Evolutionary conservation across 179 eudicot species (phyloP).

Genomic region (Camellia oleifera): DNA sequence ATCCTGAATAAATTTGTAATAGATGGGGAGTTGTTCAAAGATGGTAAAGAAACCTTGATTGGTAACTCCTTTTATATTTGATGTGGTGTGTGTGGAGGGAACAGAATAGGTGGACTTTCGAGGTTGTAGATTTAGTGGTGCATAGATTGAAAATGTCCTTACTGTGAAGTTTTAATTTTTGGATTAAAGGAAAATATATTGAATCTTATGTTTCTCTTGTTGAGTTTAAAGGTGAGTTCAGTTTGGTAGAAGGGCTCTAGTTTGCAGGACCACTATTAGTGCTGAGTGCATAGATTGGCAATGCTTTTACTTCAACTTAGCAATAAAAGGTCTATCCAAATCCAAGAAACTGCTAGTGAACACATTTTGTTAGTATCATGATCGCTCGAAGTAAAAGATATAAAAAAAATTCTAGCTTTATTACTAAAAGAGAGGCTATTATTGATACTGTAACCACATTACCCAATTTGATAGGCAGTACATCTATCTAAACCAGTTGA

Average conservation of each 20-base stretch:
- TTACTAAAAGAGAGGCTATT: not conserved
- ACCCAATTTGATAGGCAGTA: conserved; percentile 95
- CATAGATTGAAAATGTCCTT: not conserved
- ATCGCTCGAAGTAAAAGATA: not conserved
- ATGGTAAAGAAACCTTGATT: not conserved
- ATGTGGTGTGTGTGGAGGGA: not conserved
- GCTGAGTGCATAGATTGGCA: not conserved
- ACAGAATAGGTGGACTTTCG: not conserved
- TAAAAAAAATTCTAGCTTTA: not conserved
- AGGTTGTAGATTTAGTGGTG: not conserved
- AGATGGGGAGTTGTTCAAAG: not conserved
- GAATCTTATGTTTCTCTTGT: not conserved
- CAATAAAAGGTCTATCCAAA: not conserved
- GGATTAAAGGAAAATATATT: not conserved
- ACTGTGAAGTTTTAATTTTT: not conserved
- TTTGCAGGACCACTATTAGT: too few relatives aligned
- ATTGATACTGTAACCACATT: conserved; percentile 15
- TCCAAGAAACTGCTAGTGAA: not conserved
- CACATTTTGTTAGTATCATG: not conserved
- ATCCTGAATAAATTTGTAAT: too few relatives aligned
- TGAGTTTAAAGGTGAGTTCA: too few relatives aligned
- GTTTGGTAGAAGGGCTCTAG: too few relatives aligned
- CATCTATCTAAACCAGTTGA: conserved; percentile 90
- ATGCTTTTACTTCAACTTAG: not conserved
- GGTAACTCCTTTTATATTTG: not conserved